Percentiles rank a stretch among this genome's conserved stretches.
These are phyloP conservation scores for Monosporascus sp. DNA, from an alignment of 2,329 filamentous ascomycete genomes.

Conservation along the genomic window DNA sequence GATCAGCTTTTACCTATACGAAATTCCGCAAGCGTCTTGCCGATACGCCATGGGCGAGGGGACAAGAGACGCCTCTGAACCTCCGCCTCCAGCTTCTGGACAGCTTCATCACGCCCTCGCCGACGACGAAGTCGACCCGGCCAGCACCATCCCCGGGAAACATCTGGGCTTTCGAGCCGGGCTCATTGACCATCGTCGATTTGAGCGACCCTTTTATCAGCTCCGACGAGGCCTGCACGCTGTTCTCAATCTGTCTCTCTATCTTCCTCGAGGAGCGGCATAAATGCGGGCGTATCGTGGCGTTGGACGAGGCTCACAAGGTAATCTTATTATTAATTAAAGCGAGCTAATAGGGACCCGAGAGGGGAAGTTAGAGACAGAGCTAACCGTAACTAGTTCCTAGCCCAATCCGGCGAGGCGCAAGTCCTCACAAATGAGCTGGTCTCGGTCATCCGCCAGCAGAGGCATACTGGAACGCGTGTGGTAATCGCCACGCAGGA, in stretches of 20 bases:
- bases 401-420: slow-evolving; percentile 10
- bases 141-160: slow-evolving; percentile 6
- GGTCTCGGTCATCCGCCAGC: slow-evolving; percentile 15
- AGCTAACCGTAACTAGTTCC: slow-evolving; percentile 9
- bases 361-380: neutral
- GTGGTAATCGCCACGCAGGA: slow-evolving; percentile 20
- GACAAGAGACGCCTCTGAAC: slow-evolving; percentile 37
- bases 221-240: slow-evolving; percentile 45
- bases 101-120: slow-evolving; percentile 38
- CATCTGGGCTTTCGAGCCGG: slow-evolving; percentile 28
- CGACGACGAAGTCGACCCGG: slow-evolving; percentile 5
- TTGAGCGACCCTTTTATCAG: slow-evolving; percentile 51
- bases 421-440: slow-evolving; percentile 12
- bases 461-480: slow-evolving; percentile 15
- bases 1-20: slow-evolving; percentile 35
- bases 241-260: slow-evolving; percentile 52
- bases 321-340: slow-evolving; percentile 22
- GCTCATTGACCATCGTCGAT: slow-evolving; percentile 52
- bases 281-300: slow-evolving; percentile 42
- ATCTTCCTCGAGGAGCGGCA: slow-evolving; percentile 40
- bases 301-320: slow-evolving; percentile 57
- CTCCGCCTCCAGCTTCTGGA: slow-evolving; percentile 46
- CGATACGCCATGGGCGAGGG: slow-evolving; percentile 23
- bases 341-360: neutral
- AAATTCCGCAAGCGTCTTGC: slow-evolving; percentile 32